Conservation (phyloP, 352 stramenopile species). For the Phytophthora lateralis region DNA sequence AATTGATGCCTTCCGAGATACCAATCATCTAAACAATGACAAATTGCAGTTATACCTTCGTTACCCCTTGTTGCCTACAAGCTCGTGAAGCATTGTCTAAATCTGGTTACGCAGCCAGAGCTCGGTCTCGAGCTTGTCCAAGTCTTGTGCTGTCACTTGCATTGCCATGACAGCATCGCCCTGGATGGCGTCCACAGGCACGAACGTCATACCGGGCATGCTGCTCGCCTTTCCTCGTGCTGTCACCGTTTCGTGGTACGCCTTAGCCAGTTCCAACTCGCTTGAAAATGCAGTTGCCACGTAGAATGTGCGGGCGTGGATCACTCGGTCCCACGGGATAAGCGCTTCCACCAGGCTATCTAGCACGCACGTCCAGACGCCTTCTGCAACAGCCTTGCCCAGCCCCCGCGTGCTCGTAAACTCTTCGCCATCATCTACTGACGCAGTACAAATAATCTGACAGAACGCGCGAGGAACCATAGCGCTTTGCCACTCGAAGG, state of each 20-base stretch:
- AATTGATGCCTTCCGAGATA: slow-evolving; percentile 16
- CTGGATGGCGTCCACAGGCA: slow-evolving; percentile 72
- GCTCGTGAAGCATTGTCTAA: slow-evolving; percentile 31
- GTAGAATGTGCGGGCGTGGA: slow-evolving; percentile 81
- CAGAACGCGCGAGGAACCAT: slow-evolving; percentile 57
- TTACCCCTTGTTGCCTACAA: slow-evolving; percentile 9
- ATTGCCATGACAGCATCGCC: slow-evolving; percentile 48
- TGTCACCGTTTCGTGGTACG: slow-evolving; percentile 33
- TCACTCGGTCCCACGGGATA: slow-evolving; percentile 65
- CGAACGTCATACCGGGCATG: slow-evolving; percentile 71
- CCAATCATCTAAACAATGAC: slow-evolving; percentile 22
- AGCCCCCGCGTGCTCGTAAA: slow-evolving; percentile 19
- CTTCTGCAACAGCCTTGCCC: slow-evolving; percentile 26
- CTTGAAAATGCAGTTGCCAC: slow-evolving; percentile 48
- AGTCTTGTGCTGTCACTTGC: slow-evolving; percentile 76
- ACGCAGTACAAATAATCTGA: slow-evolving; percentile 52
- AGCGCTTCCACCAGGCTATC: slow-evolving; percentile 46
- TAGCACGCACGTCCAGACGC: slow-evolving; percentile 32
- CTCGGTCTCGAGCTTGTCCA: slow-evolving; percentile 85
- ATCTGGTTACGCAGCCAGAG: slow-evolving; percentile 82
- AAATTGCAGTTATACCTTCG: slow-evolving; percentile 20
- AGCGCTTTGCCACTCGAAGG: slow-evolving; percentile 41
- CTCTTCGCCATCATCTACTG: slow-evolving; percentile 7
- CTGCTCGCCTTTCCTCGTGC: slow-evolving; percentile 33
- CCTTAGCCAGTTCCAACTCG: slow-evolving; percentile 51